A percentile compares a stretch with the other conserved stretches of the same genome.
Evolutionary conservation across 495 filamentous ascomycete genomes (phyloP).

Genomic region (Penicillium atrosanguineum): DNA sequence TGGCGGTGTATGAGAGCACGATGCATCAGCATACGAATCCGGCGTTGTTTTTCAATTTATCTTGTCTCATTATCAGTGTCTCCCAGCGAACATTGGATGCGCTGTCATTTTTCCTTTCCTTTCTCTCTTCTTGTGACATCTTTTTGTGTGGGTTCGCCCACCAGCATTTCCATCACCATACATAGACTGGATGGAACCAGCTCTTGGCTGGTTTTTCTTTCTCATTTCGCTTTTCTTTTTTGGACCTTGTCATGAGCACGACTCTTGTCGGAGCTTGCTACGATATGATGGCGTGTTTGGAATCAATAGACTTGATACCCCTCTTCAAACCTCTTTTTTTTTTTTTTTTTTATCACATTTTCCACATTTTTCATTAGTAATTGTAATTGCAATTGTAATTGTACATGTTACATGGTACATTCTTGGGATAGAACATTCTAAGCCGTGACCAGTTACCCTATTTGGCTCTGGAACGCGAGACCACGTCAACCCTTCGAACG

Average conservation of each 20-base stretch:
- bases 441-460: background rate
- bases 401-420: too few species aligned
- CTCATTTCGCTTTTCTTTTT: background rate
- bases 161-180: conserved; percentile 1
- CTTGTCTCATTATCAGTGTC: conserved; percentile 4
- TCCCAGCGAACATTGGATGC: conserved; percentile 11
- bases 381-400: too few species aligned
- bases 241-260: background rate
- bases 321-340: background rate
- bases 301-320: conserved; percentile 35
- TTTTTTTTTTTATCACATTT: background rate
- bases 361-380: background rate
- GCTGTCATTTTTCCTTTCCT: background rate
- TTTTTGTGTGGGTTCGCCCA: background rate
- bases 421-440: too few species aligned
- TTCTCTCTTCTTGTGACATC: conserved; percentile 6
- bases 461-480: background rate
- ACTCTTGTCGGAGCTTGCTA: conserved; percentile 7
- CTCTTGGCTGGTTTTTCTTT: background rate
- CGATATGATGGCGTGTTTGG: conserved; percentile 15
- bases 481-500: background rate
- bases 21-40: conserved; percentile 31
- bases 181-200: conserved; percentile 7
- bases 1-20: conserved; percentile 35
- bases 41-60: conserved; percentile 28